Conservation (phyloP, 176 grass and related monocot genomes). For the Pontederia paniculata region DNA sequence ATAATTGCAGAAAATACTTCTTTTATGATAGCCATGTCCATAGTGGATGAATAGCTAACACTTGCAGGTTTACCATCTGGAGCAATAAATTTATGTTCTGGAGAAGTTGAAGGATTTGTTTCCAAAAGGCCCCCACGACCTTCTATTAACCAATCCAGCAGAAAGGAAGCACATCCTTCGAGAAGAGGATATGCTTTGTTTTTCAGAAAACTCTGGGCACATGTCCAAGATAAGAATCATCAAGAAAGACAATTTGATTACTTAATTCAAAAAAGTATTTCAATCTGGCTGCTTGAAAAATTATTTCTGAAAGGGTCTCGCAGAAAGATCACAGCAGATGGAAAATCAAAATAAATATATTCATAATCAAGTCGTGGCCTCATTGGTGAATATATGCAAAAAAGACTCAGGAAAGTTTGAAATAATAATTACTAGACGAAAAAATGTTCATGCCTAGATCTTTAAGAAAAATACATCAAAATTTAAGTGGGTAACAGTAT, state of each 20-base stretch:
- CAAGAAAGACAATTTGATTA: not conserved
- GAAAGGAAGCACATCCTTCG: constrained; percentile 76
- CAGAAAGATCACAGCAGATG: too few species aligned
- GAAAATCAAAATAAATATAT: too few species aligned
- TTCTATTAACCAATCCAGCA: constrained; percentile 68
- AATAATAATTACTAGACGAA: too few species aligned
- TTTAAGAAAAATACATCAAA: too few species aligned
- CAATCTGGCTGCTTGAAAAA: not conserved
- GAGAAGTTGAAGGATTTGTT: constrained; percentile 89
- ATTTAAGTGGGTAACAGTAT: too few species aligned
- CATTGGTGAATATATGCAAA: too few species aligned
- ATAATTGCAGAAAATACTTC: constrained; percentile 67
- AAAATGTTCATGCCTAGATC: too few species aligned
- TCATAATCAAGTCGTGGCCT: too few species aligned
- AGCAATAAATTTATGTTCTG: constrained; percentile 83
- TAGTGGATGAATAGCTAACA: constrained; percentile 88
- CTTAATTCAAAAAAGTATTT: not conserved
- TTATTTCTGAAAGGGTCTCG: too few species aligned
- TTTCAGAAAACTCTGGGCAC: constrained; percentile 54
- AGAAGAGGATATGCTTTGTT: constrained; percentile 70
- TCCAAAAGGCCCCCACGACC: constrained; percentile 44
- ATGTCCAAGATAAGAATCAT: not conserved
- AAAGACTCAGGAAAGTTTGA: too few species aligned
- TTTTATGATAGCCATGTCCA: constrained; percentile 80
- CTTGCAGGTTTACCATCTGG: constrained; percentile 59